Percentiles rank a stretch among this genome's conserved stretches.
phyloP scores from a whole-genome alignment of 139 green algal genomes.

The Chlorella sorokiniana region DNA sequence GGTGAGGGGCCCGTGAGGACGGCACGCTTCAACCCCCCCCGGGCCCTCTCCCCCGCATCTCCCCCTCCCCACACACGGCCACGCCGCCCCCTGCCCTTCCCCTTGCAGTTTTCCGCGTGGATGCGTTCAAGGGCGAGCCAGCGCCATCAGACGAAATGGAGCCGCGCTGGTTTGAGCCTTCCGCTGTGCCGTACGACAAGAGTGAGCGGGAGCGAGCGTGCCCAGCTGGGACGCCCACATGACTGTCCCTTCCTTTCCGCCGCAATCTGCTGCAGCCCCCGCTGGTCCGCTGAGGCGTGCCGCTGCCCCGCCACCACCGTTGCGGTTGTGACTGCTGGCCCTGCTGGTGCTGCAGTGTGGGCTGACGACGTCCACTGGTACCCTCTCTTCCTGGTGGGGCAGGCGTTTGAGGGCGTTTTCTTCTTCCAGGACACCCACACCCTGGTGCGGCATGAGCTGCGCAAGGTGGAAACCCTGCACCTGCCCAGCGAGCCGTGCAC shows the following conservation, averaged over 20 bases:
- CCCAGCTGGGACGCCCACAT: too few species aligned
- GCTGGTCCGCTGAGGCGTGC: too few species aligned
- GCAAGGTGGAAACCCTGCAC: constrained; percentile 38
- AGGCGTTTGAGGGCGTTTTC: constrained; percentile 46
- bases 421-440: constrained; percentile 49
- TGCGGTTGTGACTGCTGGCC: neutral
- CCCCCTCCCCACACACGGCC: neutral
- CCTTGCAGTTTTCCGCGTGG: constrained; percentile 49
- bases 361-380: constrained; percentile 63
- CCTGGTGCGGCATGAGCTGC: constrained; percentile 44
- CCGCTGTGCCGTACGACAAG: constrained; percentile 53
- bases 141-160: constrained; percentile 66
- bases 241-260: too few species aligned
- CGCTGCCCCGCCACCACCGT: too few species aligned
- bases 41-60: neutral
- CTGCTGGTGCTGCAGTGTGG: constrained; percentile 59
- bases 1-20: constrained; percentile 43
- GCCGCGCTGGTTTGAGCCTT: constrained; percentile 52
- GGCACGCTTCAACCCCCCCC: neutral
- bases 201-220: constrained; percentile 18
- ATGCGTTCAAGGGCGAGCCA: constrained; percentile 44
- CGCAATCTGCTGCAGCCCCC: too few species aligned
- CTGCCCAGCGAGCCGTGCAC: neutral
- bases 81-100: neutral
- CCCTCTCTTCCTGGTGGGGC: constrained; percentile 42